Evolutionary conservation across 805 yeast genomes (phyloP).

Genomic region (Starmerella asiatica): DNA sequence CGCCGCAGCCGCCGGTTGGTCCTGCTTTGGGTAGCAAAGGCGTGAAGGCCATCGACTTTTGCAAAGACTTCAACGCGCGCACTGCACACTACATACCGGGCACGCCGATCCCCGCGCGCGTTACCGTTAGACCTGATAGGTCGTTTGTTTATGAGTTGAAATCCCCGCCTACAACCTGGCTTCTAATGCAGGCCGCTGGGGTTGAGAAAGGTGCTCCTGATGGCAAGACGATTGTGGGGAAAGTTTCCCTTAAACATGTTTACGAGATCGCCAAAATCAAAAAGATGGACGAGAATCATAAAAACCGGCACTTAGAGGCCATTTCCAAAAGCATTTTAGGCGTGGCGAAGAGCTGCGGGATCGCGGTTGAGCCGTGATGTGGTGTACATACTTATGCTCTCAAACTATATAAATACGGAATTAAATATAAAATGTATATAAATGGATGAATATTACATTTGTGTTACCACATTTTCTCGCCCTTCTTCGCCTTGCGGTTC

Average conservation of each 20-base stretch:
- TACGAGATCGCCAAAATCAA: conserved; percentile 92
- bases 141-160: conserved; percentile 73
- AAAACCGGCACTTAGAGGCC: conserved; percentile 52
- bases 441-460: neutral
- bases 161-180: conserved; percentile 83
- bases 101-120: conserved; percentile 73
- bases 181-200: conserved; percentile 69
- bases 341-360: conserved; percentile 83
- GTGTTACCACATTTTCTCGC: conserved; percentile 31
- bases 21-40: conserved; percentile 98
- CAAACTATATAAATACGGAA: neutral
- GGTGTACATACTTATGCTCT: neutral
- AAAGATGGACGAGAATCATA: conserved; percentile 68
- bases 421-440: neutral
- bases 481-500: conserved; percentile 39
- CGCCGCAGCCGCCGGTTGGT: conserved; percentile 98
- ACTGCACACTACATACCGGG: conserved; percentile 80
- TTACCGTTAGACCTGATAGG: conserved; percentile 86
- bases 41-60: conserved; percentile 94
- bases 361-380: conserved; percentile 54
- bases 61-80: conserved; percentile 96
- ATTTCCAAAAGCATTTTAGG: conserved; percentile 73
- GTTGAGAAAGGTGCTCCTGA: conserved; percentile 66
- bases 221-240: conserved; percentile 40
- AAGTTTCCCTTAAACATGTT: conserved; percentile 66